Base-by-base conservation (phyloP, 1,139 yeast species). In the Blastobotrys petasosporus region DNA sequence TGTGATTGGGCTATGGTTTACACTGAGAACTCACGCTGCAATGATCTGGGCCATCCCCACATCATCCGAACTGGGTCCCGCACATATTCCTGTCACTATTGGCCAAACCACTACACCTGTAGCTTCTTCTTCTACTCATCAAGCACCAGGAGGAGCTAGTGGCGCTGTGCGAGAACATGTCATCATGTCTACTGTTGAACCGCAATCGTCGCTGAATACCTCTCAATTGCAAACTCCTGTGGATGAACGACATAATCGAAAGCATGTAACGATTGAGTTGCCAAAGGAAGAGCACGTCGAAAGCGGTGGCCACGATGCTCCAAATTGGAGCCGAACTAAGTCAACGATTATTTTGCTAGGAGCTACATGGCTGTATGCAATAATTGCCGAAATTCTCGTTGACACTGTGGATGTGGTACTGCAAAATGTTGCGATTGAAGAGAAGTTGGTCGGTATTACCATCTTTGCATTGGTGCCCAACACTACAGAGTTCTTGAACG, bases 401-500 rank as follows among this genome's bases (percentile, higher is more conserved):
- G 90, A 86, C 60, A 88, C 92, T 53, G 97, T 94, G 15, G 98
- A 94, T 64, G 80, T 85, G 12, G 97, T 94, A 12, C 70, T 94
- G 47, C 73, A 77, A 43, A 76, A 79, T 54, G 82, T 78, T 61
- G 85, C 94, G 15, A 82, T 88, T 39, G 79, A 85, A 58, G 95
- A 95, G 16, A 92, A 92, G 63, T 82, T 92, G 61, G 73, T 94
- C 42, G 98, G 98, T 5, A 75, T 92, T 53, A 90, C 97, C 0
- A 85, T 92, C 1, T 92, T 94, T 70, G 97, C 98, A 0, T 71
- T 94, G 46, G 97, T 94, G 31, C 98, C 98, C 10, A 92, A 90
- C 61, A 88, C 97, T 4, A 92, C 99, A 0, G 98, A 92, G 67
- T 94, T 92, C 60, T 75, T 94, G 53, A 94, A 92, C 66, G 99